phyloP scores from a whole-genome alignment of 805 yeast species.

The Ascoidea asiatica region DNA sequence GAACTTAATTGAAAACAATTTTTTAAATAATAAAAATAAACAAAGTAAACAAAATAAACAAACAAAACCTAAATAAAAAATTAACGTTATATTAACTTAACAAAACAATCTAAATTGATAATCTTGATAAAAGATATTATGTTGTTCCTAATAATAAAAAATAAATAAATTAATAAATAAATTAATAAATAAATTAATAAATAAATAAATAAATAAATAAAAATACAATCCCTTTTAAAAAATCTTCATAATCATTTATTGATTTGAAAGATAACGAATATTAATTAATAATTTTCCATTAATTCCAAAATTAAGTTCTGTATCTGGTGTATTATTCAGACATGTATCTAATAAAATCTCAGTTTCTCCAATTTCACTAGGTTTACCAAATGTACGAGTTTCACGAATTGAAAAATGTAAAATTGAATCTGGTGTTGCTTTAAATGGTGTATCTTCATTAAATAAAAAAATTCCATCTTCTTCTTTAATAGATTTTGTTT shows the following conservation, averaged over 20 bases:
- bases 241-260: background rate
- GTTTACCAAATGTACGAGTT: slow-evolving; percentile 64
- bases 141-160: background rate
- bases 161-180: background rate
- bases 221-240: slow-evolving; percentile 2
- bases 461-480: slow-evolving; percentile 32
- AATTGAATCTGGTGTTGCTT: slow-evolving; percentile 46
- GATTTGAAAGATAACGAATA: background rate
- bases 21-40: too few species aligned
- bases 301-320: too few species aligned
- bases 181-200: background rate
- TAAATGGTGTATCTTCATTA: slow-evolving; percentile 57
- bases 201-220: background rate
- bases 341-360: too few species aligned
- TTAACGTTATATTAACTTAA: too few species aligned
- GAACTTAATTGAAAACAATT: too few species aligned
- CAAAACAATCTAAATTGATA: too few species aligned
- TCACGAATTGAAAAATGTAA: slow-evolving; percentile 48
- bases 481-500: slow-evolving; percentile 46
- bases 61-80: too few species aligned
- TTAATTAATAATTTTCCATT: slow-evolving; percentile 10
- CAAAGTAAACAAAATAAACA: too few species aligned
- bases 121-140: background rate
- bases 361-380: slow-evolving; percentile 47
- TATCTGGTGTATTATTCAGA: too few species aligned